These are phyloP conservation scores for Aspergillus thermomutatus DNA, from an alignment of 2,329 filamentous ascomycete species.

Conservation along the genomic window DNA sequence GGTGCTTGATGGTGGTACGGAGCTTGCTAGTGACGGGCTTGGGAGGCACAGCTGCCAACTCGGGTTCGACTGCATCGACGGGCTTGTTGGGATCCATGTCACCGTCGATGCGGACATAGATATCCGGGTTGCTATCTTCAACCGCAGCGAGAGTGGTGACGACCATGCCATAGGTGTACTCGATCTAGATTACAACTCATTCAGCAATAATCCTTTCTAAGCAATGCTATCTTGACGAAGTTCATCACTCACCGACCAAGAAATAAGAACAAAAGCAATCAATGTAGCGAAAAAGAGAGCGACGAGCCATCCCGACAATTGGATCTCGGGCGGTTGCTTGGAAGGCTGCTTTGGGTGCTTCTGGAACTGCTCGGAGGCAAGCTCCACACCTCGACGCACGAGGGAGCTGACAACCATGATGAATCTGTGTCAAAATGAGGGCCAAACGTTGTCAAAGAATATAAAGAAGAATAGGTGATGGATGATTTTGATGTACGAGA, in stretches of 20 bases:
- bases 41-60: constrained; percentile 46
- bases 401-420: constrained; percentile 31
- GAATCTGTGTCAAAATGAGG: not conserved
- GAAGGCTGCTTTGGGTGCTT: constrained; percentile 5
- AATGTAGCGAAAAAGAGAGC: constrained; percentile 28
- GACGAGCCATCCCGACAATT: constrained; percentile 24
- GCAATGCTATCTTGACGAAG: not conserved
- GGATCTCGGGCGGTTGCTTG: constrained; percentile 16
- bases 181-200: constrained; percentile 29
- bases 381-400: constrained; percentile 36
- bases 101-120: constrained; percentile 50
- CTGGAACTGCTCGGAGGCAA: constrained; percentile 23
- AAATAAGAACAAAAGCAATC: constrained; percentile 19
- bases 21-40: constrained; percentile 62
- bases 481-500: not conserved
- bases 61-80: constrained; percentile 40
- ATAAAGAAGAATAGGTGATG: not conserved
- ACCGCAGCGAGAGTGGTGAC: constrained; percentile 62
- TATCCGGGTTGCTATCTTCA: constrained; percentile 56
- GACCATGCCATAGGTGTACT: constrained; percentile 60
- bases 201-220: not conserved
- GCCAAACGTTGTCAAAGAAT: not conserved
- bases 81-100: constrained; percentile 28
- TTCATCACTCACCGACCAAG: constrained; percentile 26
- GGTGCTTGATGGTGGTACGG: constrained; percentile 55